These are phyloP conservation scores for Suillus ampliporus DNA, from an alignment of 768 basidiomycete genomes.

Conservation along the genomic window DNA sequence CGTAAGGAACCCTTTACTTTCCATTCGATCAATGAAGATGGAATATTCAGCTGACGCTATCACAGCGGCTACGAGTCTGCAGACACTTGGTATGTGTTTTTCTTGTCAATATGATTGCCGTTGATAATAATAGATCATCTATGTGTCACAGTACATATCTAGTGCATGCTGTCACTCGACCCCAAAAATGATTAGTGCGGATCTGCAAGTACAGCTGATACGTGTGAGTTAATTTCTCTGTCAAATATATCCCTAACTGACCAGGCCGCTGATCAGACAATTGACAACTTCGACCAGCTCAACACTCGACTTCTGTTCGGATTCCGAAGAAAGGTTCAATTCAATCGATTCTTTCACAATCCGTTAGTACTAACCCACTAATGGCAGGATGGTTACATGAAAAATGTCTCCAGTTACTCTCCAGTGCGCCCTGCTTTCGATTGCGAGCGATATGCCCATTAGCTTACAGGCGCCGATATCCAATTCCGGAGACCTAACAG, in stretches of 20 bases:
- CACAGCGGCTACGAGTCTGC: no score
- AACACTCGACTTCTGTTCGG: conserved; percentile 87
- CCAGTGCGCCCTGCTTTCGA: conserved; percentile 56
- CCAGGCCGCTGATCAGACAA: conserved; percentile 51
- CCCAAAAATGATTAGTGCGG: not conserved
- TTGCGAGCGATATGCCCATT: not conserved
- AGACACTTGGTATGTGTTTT: no score
- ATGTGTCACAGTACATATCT: no score
- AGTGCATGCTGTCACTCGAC: not conserved
- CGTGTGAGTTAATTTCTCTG: conserved; percentile 24
- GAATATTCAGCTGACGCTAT: no score
- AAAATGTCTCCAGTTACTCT: conserved; percentile 82
- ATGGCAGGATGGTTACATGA: conserved; percentile 82
- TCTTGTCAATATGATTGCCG: no score
- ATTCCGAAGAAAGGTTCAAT: conserved; percentile 94
- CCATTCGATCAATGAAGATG: no score
- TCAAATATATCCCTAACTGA: not conserved
- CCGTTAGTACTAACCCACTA: not conserved
- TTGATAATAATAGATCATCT: no score
- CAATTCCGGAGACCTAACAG: conserved; percentile 88
- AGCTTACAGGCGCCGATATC: conserved; percentile 82
- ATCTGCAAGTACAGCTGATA: conserved; percentile 7
- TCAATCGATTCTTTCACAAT: conserved; percentile 6
- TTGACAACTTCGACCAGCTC: no score
- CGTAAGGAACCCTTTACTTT: no score